phyloP scores from a whole-genome alignment of 2,329 filamentous ascomycete genomes.

The Cladosporium sp. region DNA sequence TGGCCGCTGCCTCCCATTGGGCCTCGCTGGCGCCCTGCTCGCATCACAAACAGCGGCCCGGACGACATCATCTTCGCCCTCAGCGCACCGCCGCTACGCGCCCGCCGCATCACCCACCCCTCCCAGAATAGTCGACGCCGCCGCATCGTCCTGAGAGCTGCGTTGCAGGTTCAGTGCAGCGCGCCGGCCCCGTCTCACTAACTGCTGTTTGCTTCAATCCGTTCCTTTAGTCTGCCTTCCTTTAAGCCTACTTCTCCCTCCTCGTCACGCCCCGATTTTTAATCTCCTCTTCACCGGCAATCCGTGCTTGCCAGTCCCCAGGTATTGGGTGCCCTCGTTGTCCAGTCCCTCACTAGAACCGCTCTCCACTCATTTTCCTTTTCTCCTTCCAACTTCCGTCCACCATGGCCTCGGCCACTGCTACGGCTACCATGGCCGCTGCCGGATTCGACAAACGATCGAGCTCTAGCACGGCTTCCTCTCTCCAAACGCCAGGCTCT shows the following conservation, averaged over 20 bases:
- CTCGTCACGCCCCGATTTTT: constrained; percentile 4
- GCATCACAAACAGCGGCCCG: constrained; percentile 12
- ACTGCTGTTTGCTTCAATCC: constrained; percentile 1
- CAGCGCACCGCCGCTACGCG: constrained; percentile 4
- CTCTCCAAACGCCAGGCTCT: constrained; percentile 52
- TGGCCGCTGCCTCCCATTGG: not conserved
- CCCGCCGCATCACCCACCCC: constrained; percentile 2
- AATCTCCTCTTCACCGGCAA: constrained; percentile 4
- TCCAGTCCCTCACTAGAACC: not conserved
- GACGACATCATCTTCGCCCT: constrained; percentile 4
- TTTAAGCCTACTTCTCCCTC: constrained; percentile 9
- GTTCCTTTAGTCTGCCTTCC: constrained; percentile 3
- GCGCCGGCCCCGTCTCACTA: not conserved
- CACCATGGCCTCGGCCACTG: constrained; percentile 9
- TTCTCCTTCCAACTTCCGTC: too few relatives aligned
- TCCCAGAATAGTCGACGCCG: constrained; percentile 8
- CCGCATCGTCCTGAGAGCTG: not conserved
- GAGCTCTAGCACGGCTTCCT: constrained; percentile 21
- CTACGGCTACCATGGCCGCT: constrained; percentile 29
- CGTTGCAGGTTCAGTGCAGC: constrained; percentile 6
- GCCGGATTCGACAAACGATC: constrained; percentile 36
- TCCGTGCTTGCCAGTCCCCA: constrained; percentile 1
- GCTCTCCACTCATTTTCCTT: not conserved
- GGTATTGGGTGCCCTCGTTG: constrained; percentile 2
- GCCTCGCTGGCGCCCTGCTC: constrained; percentile 7